Evolutionary conservation across 2,329 filamentous ascomycete species (phyloP).

Genomic region (Oidium heveae): DNA sequence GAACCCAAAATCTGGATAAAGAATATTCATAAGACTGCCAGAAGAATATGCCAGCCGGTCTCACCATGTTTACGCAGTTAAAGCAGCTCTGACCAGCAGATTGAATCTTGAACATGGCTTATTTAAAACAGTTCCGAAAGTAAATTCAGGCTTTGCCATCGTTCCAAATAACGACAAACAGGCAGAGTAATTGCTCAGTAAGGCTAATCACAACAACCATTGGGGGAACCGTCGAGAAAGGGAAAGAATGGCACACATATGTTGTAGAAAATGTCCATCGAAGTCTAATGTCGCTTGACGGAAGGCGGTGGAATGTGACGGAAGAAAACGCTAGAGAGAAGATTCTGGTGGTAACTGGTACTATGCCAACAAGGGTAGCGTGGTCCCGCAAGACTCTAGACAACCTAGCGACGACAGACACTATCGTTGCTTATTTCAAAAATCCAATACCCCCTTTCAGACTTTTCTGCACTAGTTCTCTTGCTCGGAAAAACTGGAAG

Average conservation of each 20-base stretch:
- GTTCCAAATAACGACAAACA: no score
- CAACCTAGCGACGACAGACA: not conserved
- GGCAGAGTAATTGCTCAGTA: not conserved
- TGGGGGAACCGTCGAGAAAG: not conserved
- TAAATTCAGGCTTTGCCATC: no score
- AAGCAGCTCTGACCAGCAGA: not conserved
- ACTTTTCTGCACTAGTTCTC: no score
- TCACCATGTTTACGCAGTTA: no score
- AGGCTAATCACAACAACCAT: not conserved
- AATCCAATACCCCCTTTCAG: not conserved
- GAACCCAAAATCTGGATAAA: no score
- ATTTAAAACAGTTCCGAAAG: not conserved
- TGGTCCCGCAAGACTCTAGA: not conserved
- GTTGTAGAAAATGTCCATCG: not conserved
- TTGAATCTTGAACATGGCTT: not conserved
- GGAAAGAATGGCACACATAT: not conserved
- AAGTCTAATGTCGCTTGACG: not conserved
- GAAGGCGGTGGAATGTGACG: not conserved
- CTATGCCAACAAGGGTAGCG: not conserved
- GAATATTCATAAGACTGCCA: no score
- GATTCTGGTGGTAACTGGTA: no score
- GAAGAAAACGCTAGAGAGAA: no score
- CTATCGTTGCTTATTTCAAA: no score
- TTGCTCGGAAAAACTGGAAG: no score
- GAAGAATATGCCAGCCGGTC: no score